phyloP scores from a whole-genome alignment of 139 green algal genomes.

The Nannochloris sp. region DNA sequence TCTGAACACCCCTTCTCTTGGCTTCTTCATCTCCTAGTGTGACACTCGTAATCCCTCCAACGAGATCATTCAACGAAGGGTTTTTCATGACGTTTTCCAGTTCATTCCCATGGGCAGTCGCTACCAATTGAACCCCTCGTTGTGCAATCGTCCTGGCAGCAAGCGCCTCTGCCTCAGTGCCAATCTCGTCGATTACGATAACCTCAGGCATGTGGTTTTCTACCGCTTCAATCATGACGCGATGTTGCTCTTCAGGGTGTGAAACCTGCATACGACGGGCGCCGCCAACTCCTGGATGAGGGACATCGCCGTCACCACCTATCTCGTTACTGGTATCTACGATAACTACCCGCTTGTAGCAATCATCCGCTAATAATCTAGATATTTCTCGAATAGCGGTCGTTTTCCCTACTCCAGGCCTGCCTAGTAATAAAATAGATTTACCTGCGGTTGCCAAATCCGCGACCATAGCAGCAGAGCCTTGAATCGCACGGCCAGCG shows the following conservation, averaged over 20 bases:
- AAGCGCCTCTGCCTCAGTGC: constrained; percentile 50
- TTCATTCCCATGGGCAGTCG: constrained; percentile 58
- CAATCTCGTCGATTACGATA: constrained; percentile 83
- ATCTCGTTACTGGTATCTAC: constrained; percentile 96
- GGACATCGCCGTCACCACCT: constrained; percentile 76
- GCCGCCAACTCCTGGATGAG: constrained; percentile 54
- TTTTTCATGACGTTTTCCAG: constrained; percentile 78
- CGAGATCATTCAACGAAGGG: constrained; percentile 62
- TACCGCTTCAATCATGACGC: constrained; percentile 71
- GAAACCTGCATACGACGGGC: constrained; percentile 59
- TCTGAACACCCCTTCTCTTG: constrained; percentile 13
- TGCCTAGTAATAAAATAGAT: constrained; percentile 15
- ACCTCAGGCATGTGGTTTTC: constrained; percentile 84
- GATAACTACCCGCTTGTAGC: constrained; percentile 56
- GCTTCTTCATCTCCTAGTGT: constrained; percentile 65
- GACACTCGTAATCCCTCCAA: constrained; percentile 49
- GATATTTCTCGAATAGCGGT: constrained; percentile 73
- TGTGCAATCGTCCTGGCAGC: constrained; percentile 69
- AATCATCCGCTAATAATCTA: constrained; percentile 48
- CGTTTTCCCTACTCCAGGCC: constrained; percentile 75
- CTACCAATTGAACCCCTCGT: constrained; percentile 75
- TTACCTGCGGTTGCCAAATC: constrained; percentile 29
- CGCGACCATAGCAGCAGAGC: constrained; percentile 40
- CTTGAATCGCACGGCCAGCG: constrained; percentile 57
- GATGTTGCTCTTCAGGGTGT: constrained; percentile 38